phyloP scores from a whole-genome alignment of 2,329 filamentous ascomycete genomes.

The Hypoxylon sp. region DNA sequence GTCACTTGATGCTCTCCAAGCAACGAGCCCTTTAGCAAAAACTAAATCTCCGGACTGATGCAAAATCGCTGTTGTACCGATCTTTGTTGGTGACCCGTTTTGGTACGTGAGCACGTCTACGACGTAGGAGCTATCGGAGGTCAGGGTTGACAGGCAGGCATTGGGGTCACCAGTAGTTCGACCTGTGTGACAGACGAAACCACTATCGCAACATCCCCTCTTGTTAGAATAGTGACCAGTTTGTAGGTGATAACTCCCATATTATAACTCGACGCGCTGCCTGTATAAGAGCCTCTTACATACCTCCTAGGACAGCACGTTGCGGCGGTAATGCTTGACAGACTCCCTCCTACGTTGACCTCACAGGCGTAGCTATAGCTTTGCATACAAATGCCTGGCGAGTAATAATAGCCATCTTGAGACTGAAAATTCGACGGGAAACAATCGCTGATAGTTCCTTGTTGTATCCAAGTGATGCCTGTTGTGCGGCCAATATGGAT shows the following conservation, averaged over 20 bases:
- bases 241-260: background rate
- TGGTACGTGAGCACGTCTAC: slow-evolving; percentile 9
- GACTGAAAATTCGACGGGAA: slow-evolving; percentile 9
- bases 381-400: slow-evolving; percentile 16
- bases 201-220: background rate
- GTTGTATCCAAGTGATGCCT: background rate
- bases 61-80: slow-evolving; percentile 1
- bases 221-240: background rate
- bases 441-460: slow-evolving; percentile 18
- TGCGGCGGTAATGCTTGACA: slow-evolving; percentile 13
- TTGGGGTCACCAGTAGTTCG: background rate
- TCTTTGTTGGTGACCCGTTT: background rate
- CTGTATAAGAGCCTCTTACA: background rate
- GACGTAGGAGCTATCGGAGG: slow-evolving; percentile 14
- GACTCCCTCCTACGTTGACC: background rate
- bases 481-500: slow-evolving; percentile 10
- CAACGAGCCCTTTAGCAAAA: slow-evolving; percentile 18
- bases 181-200: background rate
- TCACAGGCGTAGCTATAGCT: slow-evolving; percentile 9
- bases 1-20: slow-evolving; percentile 5
- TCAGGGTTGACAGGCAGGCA: slow-evolving; percentile 1
- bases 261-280: background rate
- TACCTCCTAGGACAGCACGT: slow-evolving; percentile 27
- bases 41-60: background rate
- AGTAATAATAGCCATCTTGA: slow-evolving; percentile 15